Evolutionary conservation across 73 alveolate species (phyloP), one percentile per base, ranked within the genome.

Genomic region (Blepharisma japonicum): DNA sequence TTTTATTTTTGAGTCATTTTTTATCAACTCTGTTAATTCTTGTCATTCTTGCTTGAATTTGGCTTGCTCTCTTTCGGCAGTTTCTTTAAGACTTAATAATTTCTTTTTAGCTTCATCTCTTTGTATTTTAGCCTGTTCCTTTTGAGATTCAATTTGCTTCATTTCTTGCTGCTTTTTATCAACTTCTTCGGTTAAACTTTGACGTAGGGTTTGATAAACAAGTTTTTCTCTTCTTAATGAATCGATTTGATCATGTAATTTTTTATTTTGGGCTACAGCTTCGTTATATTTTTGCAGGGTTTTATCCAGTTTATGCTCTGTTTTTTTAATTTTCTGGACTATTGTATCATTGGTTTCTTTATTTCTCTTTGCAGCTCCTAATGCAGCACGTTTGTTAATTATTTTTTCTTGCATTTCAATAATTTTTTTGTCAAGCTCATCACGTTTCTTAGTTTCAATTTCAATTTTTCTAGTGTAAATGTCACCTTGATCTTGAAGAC

Each of bases 171-270:
- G 47, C 71, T 80, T 70, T 91, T 87, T 32, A 32, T 32, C 87
- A 48, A 89, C 68, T 55, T 89, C 94, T 80, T 91, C 83, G 55
- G 84, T 88, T 55, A 94, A 87, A 71, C 86, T 88, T 76, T 82
- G 80, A 80, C 90, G 90, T 14, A 93, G 90, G 83, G 89, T 83
- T 77, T 93, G 96, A 80, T 86, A 91, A 42, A 91, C 90, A 51
- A 87, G 84, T 68, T 96, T 79, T 86, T 79, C 93, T 82, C 82
- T 91, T 71, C 97, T 76, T 54, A 89, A 68, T 56, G 81, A 85
- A 82, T 91, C 94, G 46, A 91, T 89, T 80, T 91, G 88, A 54
- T 79, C 87, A 61, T 94, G 74, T 11, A 91, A 66, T 39, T 81
- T 71, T 81, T 84, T 85, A 86, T 88, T 92, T 66, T 86, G 78